These are phyloP conservation scores for Plasmodium blacklocki DNA, from an alignment of 169 alveolate genomes.

Conservation along the genomic window DNA sequence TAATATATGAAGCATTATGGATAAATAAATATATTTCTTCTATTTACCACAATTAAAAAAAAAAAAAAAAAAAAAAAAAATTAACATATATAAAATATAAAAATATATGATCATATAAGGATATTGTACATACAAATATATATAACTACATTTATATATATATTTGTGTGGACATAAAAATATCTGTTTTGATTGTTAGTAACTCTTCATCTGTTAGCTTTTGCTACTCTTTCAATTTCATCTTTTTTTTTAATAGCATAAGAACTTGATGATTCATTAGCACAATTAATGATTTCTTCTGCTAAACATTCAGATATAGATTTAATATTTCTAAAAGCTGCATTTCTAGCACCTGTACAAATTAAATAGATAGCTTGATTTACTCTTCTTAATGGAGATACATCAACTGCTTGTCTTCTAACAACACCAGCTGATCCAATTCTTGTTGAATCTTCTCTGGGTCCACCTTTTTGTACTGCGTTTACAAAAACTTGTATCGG, in stretches of 20 bases:
- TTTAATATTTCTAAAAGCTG: slow-evolving; percentile 98
- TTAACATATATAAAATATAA: too few relatives aligned
- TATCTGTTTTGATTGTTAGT: too few relatives aligned
- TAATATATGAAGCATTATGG: too few relatives aligned
- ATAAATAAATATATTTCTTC: too few relatives aligned
- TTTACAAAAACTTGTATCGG: slow-evolving; percentile 98
- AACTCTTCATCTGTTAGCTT: slow-evolving; percentile 96
- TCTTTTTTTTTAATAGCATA: slow-evolving; percentile 99
- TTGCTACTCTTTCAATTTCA: slow-evolving; percentile 99
- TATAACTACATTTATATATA: too few relatives aligned
- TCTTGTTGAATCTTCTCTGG: slow-evolving; percentile 99
- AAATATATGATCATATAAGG: too few relatives aligned
- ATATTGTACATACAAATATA: too few relatives aligned
- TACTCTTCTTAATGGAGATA: slow-evolving; percentile 99
- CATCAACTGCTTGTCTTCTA: slow-evolving; percentile 99
- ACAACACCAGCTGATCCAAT: slow-evolving; percentile 99
- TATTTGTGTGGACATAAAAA: too few relatives aligned
- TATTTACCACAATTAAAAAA: too few relatives aligned
- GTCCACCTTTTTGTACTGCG: slow-evolving; percentile 99
- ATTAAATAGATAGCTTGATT: slow-evolving; percentile 98
- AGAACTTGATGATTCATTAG: slow-evolving; percentile 97
- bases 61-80: too few relatives aligned
- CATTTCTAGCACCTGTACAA: slow-evolving; percentile 96
- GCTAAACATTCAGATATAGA: slow-evolving; percentile 99
- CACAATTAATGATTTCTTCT: slow-evolving; percentile 98